phyloP scores from a whole-genome alignment of 345 rosid species.

The Eucalyptus sideroxylon region DNA sequence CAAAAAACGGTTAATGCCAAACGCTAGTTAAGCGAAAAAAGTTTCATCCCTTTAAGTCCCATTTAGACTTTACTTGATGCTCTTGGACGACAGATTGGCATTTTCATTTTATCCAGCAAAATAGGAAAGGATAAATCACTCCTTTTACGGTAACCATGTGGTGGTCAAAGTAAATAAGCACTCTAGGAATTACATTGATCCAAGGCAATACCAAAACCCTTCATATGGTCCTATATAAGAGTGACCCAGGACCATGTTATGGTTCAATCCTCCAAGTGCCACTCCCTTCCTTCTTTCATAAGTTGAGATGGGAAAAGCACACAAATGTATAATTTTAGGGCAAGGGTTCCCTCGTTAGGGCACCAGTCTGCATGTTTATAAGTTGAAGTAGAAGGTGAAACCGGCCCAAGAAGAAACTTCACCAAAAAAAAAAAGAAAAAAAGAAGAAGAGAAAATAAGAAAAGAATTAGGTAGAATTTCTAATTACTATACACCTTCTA shows the following conservation, averaged over 20 bases:
- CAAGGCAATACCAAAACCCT: neutral
- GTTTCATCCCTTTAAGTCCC: neutral
- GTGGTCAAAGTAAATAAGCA: neutral
- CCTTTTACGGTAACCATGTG: neutral
- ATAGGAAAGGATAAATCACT: neutral
- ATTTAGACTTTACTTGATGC: neutral
- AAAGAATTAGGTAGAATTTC: neutral
- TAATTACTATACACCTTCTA: neutral
- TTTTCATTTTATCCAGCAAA: neutral
- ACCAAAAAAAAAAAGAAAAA: neutral
- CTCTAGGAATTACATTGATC: neutral
- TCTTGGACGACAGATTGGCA: neutral
- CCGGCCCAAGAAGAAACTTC: neutral
- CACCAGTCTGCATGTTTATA: neutral
- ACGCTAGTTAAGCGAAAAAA: neutral
- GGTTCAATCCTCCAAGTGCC: neutral
- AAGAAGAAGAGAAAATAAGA: neutral
- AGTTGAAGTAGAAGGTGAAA: neutral
- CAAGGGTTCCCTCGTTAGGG: neutral
- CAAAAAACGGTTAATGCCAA: accelerated
- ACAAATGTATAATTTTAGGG: neutral
- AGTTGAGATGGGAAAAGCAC: neutral
- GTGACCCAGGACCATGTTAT: neutral
- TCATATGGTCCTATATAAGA: neutral
- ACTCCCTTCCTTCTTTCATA: neutral